These are phyloP conservation scores for Colletotrichum sp. DNA, from an alignment of 2,329 filamentous ascomycete species.

Conservation along the genomic window DNA sequence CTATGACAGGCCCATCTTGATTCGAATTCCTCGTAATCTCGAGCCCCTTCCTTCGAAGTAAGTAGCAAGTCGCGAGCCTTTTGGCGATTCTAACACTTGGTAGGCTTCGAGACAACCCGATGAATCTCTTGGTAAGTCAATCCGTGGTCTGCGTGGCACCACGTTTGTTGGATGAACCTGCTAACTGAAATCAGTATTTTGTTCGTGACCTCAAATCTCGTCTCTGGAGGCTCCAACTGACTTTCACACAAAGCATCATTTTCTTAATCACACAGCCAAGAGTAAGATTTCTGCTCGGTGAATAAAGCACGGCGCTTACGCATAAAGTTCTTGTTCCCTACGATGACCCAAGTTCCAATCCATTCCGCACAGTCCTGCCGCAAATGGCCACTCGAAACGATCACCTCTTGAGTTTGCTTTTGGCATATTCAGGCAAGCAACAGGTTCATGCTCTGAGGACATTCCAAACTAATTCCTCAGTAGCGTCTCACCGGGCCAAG, in stretches of 20 bases:
- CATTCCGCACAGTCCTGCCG: conserved; percentile 54
- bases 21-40: conserved; percentile 56
- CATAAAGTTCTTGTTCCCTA: conserved; percentile 56
- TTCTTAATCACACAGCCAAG: conserved; percentile 81
- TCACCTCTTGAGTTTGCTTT: conserved; percentile 76
- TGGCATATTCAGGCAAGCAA: conserved; percentile 70
- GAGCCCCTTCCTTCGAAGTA: conserved; percentile 52
- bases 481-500: conserved; percentile 78
- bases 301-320: not conserved
- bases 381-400: conserved; percentile 71
- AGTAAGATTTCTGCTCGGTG: conserved; percentile 41
- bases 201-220: conserved; percentile 32
- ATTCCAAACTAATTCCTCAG: not conserved
- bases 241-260: conserved; percentile 50
- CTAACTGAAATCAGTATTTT: conserved; percentile 48
- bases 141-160: not conserved
- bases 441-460: not conserved
- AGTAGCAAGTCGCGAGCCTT: not conserved
- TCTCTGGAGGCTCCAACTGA: not conserved
- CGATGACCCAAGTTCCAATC: conserved; percentile 57
- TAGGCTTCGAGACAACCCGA: conserved; percentile 71
- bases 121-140: conserved; percentile 70
- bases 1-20: conserved; percentile 71
- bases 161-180: not conserved
- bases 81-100: conserved; percentile 43